Evolutionary conservation across 2,329 filamentous ascomycete species (phyloP).

Genomic region (Colletotrichum lini): DNA sequence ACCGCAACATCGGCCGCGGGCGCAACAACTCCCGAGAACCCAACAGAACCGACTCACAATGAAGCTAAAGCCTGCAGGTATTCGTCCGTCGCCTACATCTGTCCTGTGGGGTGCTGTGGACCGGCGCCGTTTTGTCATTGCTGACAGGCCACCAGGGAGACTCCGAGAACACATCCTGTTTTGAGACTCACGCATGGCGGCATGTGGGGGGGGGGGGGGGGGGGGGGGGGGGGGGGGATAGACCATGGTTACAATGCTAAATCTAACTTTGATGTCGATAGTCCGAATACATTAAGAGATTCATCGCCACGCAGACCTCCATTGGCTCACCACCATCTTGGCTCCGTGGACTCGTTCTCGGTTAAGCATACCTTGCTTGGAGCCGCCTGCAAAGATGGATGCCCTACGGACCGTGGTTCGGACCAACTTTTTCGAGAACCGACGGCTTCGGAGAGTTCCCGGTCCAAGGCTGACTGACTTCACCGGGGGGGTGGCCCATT

Average conservation of each 20-base stretch:
- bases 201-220: too few species aligned
- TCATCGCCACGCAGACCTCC: not conserved
- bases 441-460: not conserved
- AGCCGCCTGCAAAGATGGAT: not conserved
- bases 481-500: not conserved
- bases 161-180: too few species aligned
- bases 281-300: constrained; percentile 24
- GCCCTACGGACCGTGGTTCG: constrained; percentile 13
- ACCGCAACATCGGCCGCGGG: not conserved
- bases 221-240: not conserved
- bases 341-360: constrained; percentile 12
- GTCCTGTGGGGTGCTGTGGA: constrained; percentile 3
- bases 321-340: constrained; percentile 26
- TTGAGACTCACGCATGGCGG: too few species aligned
- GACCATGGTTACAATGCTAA: constrained; percentile 8
- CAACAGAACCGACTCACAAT: too few species aligned
- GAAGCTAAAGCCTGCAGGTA: not conserved
- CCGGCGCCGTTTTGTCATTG: constrained; percentile 15
- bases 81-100: too few species aligned
- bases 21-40: too few species aligned
- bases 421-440: not conserved
- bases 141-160: constrained; percentile 7
- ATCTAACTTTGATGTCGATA: constrained; percentile 34
- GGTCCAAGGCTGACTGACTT: constrained; percentile 8
- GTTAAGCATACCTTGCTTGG: not conserved